Base-by-base conservation (phyloP, 768 basidiomycete genomes). In the Chalciporus sphaerocephalus region DNA sequence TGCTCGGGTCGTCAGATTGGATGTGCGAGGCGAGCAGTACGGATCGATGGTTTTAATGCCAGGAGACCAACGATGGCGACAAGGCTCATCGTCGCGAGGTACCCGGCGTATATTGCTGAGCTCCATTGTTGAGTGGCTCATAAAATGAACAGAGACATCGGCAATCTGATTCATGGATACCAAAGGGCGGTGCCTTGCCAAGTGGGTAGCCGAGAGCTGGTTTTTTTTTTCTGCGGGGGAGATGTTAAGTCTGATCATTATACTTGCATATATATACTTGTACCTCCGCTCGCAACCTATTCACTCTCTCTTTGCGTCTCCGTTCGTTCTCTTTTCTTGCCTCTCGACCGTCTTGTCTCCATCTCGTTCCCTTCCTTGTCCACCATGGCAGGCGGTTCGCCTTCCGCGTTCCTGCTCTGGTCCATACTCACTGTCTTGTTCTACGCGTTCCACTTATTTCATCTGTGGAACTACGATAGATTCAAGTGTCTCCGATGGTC, bases 391-490 rank as follows among this genome's bases (percentile, higher is more conserved):
- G 75, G 72, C 65, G 85, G 84, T 54, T 88, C 86, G 37, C 77
- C 86, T 8, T 74, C 85, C 18, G 83, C 83, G 44, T 87, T 78
- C 62, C 74, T 89, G 35, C 76, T 87, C 41, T 90, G 87, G 87
- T 77, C 86, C 45, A 75, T 87, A 28, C 72, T 89, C 48, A 71
- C 85, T 1, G 73, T 72, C 52, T 68, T 81, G 53, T 89, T 89
- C 58, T 72, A 79, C 44, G 55, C 67, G 36, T 87, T 87, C 62
- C 74, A 89, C 44, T 56, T 85, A 38, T 70, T 77, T 54, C 88
- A 91, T 62, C 74, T 91, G n/a, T 91, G 85, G 85, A 71, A 69
- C 51, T 91, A 89, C 57, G 88, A 91, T 67, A 74, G 67, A 48
- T 86, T 89, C 65, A 74, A 80, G 50, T 89, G 88, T 64, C 65